A percentile compares a stretch with the other conserved stretches of the same genome.
Conservation (phyloP, 1,284 basidiomycete species). For the Marasmius fiardii region DNA sequence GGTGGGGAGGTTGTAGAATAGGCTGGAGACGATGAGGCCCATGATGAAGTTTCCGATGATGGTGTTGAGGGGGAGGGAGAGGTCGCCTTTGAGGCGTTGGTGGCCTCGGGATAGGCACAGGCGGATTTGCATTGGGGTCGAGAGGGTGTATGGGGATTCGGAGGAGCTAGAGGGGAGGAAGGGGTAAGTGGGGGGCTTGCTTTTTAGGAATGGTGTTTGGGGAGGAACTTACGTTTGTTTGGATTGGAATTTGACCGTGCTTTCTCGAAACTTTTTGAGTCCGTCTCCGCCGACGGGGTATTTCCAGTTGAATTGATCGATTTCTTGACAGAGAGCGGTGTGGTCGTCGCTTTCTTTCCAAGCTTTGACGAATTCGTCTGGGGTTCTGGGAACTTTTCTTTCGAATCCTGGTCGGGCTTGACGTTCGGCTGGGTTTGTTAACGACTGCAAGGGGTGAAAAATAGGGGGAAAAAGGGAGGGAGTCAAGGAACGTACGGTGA, state of each 20-base stretch:
- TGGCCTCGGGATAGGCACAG: conserved; percentile 52
- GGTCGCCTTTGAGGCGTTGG: conserved; percentile 51
- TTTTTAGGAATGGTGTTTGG: too few species aligned
- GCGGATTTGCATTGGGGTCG: conserved; percentile 46
- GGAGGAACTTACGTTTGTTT: conserved; percentile 27
- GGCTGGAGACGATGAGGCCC: conserved; percentile 43
- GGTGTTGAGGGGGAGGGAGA: not conserved
- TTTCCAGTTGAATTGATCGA: conserved; percentile 28
- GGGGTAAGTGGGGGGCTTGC: not conserved
- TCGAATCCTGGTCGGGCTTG: conserved; percentile 40
- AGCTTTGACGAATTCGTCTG: conserved; percentile 46
- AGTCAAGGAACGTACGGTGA: conserved; percentile 26
- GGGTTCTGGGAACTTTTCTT: conserved; percentile 46
- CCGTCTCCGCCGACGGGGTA: conserved; percentile 32
- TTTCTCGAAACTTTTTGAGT: conserved; percentile 32
- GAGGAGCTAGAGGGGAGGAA: conserved; percentile 11
- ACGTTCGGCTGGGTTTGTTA: conserved; percentile 60
- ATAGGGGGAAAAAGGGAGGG: not conserved
- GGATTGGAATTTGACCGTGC: conserved; percentile 33
- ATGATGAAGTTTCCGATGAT: conserved; percentile 12
- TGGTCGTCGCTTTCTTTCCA: conserved; percentile 30
- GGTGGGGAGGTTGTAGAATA: conserved; percentile 44
- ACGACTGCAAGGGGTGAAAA: conserved; percentile 23
- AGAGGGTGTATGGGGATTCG: conserved; percentile 32
- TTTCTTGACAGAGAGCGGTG: conserved; percentile 27